Conservation (phyloP, 345 rosid genomes). For the Sonneratia caseolaris region DNA sequence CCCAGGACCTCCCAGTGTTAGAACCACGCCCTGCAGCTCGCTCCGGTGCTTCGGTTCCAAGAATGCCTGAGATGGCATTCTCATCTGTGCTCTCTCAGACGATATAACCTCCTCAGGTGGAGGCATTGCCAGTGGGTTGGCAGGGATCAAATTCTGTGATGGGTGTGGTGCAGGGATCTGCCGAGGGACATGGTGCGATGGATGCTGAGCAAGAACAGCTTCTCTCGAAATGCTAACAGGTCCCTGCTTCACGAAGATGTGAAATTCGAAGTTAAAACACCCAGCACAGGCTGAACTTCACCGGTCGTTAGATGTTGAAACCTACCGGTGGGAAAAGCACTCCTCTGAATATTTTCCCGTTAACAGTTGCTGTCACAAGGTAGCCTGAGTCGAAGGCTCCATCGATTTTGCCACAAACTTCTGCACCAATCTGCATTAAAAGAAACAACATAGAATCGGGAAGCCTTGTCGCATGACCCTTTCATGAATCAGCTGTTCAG, state of each 20-base stretch:
- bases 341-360: conserved; percentile 61
- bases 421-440: conserved; percentile 46
- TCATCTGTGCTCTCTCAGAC: conserved; percentile 13
- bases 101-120: conserved; percentile 11
- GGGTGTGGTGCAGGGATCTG: conserved; percentile 17
- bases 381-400: conserved; percentile 66
- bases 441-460: neutral
- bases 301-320: neutral
- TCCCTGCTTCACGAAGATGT: conserved; percentile 20
- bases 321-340: conserved; percentile 63
- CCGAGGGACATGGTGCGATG: conserved; percentile 10
- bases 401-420: conserved; percentile 58
- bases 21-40: conserved; percentile 59
- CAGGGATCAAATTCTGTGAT: conserved; percentile 12
- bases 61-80: conserved; percentile 11
- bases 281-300: neutral
- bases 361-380: conserved; percentile 51
- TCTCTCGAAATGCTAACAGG: conserved; percentile 18
- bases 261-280: conserved; percentile 23
- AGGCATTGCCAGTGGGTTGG: conserved; percentile 16
- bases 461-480: neutral
- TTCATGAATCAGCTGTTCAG: neutral
- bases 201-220: conserved; percentile 19
- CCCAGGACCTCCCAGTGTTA: conserved; percentile 71
- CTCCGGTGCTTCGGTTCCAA: conserved; percentile 35